phyloP scores from a whole-genome alignment of 2,329 filamentous ascomycete species.

The Aureobasidium sp. region DNA sequence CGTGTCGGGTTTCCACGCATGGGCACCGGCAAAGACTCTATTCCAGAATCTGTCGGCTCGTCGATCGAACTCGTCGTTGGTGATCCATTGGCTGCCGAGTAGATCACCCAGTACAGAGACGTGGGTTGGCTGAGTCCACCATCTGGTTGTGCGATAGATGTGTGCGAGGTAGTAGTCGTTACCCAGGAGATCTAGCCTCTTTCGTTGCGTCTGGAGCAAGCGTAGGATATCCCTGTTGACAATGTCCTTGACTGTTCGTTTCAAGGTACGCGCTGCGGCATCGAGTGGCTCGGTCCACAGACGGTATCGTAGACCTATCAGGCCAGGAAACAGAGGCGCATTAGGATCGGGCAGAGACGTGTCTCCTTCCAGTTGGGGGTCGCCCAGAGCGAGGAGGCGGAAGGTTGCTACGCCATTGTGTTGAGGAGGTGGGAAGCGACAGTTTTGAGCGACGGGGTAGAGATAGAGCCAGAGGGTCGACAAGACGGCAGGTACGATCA shows the following conservation, averaged over 20 bases:
- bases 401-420: constrained; percentile 56
- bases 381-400: constrained; percentile 77
- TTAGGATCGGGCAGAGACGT: constrained; percentile 61
- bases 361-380: constrained; percentile 91
- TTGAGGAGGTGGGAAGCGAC: constrained; percentile 59
- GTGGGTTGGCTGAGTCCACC: constrained; percentile 82
- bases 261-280: not conserved
- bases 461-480: constrained; percentile 76
- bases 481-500: constrained; percentile 60
- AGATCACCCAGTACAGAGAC: constrained; percentile 84
- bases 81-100: constrained; percentile 91
- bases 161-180: constrained; percentile 95
- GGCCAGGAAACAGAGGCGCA: constrained; percentile 37
- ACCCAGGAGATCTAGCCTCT: constrained; percentile 79
- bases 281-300: constrained; percentile 15
- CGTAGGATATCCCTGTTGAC: constrained; percentile 56
- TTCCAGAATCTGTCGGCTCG: constrained; percentile 74
- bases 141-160: constrained; percentile 75
- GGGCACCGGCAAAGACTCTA: constrained; percentile 59
- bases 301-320: constrained; percentile 23
- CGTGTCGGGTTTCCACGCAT: not conserved
- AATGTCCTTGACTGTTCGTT: constrained; percentile 21
- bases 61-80: constrained; percentile 71
- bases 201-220: constrained; percentile 61
- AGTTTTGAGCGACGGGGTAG: constrained; percentile 74